Evolutionary conservation across 2,329 filamentous ascomycete species (phyloP).

Genomic region (Pseudohalonectria lignicola): DNA sequence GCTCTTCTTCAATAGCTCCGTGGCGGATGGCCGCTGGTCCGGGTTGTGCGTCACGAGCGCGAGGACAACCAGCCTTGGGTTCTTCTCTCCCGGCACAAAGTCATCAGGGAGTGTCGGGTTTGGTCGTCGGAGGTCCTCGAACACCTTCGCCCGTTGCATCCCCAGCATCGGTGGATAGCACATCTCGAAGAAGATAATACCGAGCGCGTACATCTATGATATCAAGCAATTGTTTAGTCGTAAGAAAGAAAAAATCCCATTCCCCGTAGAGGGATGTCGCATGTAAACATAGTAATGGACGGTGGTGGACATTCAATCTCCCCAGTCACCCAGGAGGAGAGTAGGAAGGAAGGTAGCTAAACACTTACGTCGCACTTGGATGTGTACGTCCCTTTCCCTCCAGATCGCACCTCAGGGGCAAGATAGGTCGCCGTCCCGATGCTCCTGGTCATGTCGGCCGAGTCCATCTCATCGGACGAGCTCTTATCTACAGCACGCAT

Average conservation of each 20-base stretch:
- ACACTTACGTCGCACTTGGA: slow-evolving; percentile 63
- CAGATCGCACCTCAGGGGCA: slow-evolving; percentile 79
- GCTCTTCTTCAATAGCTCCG: slow-evolving; percentile 71
- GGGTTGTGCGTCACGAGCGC: slow-evolving; percentile 75
- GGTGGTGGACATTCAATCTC: no score
- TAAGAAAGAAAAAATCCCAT: no score
- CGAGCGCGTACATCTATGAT: slow-evolving; percentile 98
- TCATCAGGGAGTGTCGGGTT: slow-evolving; percentile 59
- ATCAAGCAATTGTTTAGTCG: no score
- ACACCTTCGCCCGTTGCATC: slow-evolving; percentile 52
- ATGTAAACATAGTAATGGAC: no score
- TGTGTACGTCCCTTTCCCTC: slow-evolving; percentile 67
- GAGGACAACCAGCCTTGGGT: slow-evolving; percentile 67
- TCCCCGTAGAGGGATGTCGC: no score
- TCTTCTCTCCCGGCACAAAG: slow-evolving; percentile 60
- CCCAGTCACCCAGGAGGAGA: no score
- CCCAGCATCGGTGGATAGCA: slow-evolving; percentile 55
- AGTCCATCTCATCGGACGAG: slow-evolving; percentile 21
- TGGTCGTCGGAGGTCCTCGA: slow-evolving; percentile 58
- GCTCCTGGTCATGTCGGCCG: slow-evolving; percentile 57
- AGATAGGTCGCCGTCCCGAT: slow-evolving; percentile 81
- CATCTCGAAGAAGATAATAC: slow-evolving; percentile 99
- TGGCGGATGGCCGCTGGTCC: slow-evolving; percentile 69
- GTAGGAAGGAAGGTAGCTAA: no score
- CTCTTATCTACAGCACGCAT: slow-evolving; percentile 54